Percentiles rank a stretch among this genome's conserved stretches.
These are phyloP conservation scores for Durusdinium trenchii DNA, from an alignment of 73 alveolate species.

Conservation along the genomic window DNA sequence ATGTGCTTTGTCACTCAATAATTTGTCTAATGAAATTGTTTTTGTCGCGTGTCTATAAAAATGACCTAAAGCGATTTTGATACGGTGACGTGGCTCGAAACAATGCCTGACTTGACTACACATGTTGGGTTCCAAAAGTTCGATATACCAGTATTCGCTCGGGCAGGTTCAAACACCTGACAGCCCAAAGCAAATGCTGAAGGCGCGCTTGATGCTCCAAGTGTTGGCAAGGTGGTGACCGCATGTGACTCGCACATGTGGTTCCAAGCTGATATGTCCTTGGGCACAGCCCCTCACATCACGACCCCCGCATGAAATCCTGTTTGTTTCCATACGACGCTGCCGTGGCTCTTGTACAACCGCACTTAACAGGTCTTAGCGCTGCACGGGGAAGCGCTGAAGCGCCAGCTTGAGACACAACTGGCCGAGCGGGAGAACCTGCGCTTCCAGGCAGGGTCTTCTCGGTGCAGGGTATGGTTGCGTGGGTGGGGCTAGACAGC, in stretches of 20 bases:
- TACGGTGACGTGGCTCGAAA: too few relatives aligned
- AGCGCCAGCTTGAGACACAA: conserved; percentile 68
- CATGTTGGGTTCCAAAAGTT: not conserved
- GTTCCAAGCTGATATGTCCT: too few relatives aligned
- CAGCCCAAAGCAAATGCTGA: conserved; percentile 18
- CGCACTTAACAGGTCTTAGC: conserved; percentile 13
- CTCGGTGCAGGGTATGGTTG: not conserved
- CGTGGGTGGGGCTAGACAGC: too few relatives aligned
- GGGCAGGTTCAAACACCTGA: not conserved
- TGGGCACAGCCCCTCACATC: not conserved
- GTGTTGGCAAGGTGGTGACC: too few relatives aligned
- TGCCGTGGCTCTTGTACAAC: not conserved
- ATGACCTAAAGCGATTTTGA: too few relatives aligned
- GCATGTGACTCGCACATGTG: too few relatives aligned
- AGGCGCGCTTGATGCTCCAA: not conserved
- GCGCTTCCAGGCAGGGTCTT: conserved; percentile 41
- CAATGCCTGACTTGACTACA: not conserved
- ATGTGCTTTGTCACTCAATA: too few relatives aligned
- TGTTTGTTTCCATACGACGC: not conserved
- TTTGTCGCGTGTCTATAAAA: too few relatives aligned
- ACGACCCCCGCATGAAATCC: not conserved
- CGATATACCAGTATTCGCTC: not conserved
- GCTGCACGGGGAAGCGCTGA: conserved; percentile 52
- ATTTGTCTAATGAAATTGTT: too few relatives aligned
- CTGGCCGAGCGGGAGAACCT: conserved; percentile 87